Conservation (phyloP, 345 rosid genomes). For the Gossypioides kirkii region DNA sequence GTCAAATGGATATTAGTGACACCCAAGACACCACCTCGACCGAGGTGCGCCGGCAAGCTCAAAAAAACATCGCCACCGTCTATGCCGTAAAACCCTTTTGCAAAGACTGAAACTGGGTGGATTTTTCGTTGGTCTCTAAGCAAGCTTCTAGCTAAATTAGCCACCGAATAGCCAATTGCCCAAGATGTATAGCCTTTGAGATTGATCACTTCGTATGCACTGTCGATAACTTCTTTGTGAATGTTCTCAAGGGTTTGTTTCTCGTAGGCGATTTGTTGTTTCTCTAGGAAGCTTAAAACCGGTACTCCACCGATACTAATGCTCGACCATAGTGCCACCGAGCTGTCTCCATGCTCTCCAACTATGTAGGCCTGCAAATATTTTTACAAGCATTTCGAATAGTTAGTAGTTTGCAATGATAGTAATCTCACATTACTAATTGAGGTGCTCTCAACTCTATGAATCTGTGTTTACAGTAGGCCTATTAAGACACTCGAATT, state of each 20-base stretch:
- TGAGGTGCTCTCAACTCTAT: too few relatives aligned
- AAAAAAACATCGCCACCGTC: constrained; percentile 67
- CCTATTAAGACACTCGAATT: too few relatives aligned
- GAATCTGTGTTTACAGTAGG: too few relatives aligned
- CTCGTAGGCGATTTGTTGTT: constrained; percentile 67
- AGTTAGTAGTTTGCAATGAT: too few relatives aligned
- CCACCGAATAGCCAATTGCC: constrained; percentile 97
- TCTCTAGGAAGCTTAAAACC: constrained; percentile 62
- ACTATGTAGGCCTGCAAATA: constrained; percentile 61
- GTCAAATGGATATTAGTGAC: constrained; percentile 77
- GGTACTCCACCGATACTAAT: constrained; percentile 92
- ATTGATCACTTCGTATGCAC: constrained; percentile 78
- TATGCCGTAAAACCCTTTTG: constrained; percentile 78
- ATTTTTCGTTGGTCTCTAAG: constrained; percentile 84
- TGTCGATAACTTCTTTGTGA: constrained; percentile 57
- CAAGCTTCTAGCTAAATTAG: constrained; percentile 62
- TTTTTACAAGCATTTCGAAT: too few relatives aligned
- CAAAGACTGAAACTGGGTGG: constrained; percentile 84
- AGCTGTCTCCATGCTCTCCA: constrained; percentile 98
- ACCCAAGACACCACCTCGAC: constrained; percentile 65
- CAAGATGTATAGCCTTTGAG: constrained; percentile 94
- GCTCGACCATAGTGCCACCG: constrained; percentile 95
- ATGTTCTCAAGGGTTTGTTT: constrained; percentile 70
- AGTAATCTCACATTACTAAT: too few relatives aligned
- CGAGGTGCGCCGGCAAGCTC: constrained; percentile 77